These are phyloP conservation scores for Camellia japonica DNA, from an alignment of 148 eudicot species.

Conservation along the genomic window DNA sequence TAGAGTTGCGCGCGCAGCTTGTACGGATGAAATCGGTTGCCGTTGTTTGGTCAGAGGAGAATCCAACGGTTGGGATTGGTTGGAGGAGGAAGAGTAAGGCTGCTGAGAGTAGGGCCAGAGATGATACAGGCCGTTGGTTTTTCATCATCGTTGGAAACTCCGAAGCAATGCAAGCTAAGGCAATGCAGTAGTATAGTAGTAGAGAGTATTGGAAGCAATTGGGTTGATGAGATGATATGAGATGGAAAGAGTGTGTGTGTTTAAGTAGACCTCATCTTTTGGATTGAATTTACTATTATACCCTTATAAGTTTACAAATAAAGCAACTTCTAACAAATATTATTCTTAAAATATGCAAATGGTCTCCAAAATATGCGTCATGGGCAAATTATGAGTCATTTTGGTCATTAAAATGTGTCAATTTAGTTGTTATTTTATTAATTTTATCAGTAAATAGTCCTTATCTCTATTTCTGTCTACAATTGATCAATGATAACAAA, in stretches of 20 bases:
- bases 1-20: slow-evolving; percentile 61
- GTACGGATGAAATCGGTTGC: slow-evolving; percentile 56
- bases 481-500: too few species aligned
- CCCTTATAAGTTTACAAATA: background rate
- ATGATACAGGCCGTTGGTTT: background rate
- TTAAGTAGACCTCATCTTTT: background rate
- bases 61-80: slow-evolving; percentile 9
- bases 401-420: too few species aligned
- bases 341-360: too few species aligned
- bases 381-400: too few species aligned
- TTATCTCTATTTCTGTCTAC: too few species aligned
- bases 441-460: too few species aligned
- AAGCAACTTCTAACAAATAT: too few species aligned
- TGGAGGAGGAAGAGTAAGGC: slow-evolving; percentile 1
- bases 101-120: slow-evolving; percentile 23
- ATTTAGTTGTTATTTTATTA: too few species aligned
- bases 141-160: background rate
- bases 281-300: background rate
- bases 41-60: slow-evolving; percentile 7
- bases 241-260: background rate
- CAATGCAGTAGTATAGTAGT: background rate
- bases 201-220: background rate
- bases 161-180: background rate
- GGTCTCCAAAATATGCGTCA: too few species aligned
- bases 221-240: too few species aligned